Evolutionary conservation across 2,329 filamentous ascomycete genomes (phyloP).

Genomic region (Pseudopyricularia cyperi): DNA sequence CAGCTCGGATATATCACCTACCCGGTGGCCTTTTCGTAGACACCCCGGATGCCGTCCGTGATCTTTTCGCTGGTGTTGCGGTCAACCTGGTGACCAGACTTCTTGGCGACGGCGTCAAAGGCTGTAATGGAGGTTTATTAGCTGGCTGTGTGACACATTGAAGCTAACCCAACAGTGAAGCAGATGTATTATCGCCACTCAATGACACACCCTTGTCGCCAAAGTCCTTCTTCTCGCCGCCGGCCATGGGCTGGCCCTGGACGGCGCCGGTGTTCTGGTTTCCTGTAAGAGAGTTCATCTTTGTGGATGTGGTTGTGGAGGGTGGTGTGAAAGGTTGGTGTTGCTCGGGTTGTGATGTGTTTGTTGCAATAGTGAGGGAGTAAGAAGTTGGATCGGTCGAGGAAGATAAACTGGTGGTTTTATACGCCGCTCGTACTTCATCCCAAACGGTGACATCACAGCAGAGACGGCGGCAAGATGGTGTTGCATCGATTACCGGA

Average conservation of each 20-base stretch:
- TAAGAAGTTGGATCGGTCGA: too few relatives aligned
- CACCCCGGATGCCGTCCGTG: conserved; percentile 17
- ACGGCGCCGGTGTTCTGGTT: not conserved
- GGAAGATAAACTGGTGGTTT: too few relatives aligned
- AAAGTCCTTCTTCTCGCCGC: conserved; percentile 9
- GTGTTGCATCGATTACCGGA: too few relatives aligned
- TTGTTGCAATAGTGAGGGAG: not conserved
- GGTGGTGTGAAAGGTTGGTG: not conserved
- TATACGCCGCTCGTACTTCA: too few relatives aligned
- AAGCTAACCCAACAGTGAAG: too few relatives aligned
- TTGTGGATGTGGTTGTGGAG: not conserved
- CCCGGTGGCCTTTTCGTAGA: conserved; percentile 25
- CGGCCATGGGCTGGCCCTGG: not conserved
- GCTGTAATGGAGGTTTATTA: conserved; percentile 1
- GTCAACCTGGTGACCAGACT: conserved; percentile 11
- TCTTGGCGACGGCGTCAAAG: conserved; percentile 12
- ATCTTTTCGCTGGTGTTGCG: conserved; percentile 17
- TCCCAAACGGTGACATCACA: too few relatives aligned
- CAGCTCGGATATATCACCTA: conserved; percentile 7
- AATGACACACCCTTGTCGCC: conserved; percentile 11
- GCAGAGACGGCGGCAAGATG: too few relatives aligned
- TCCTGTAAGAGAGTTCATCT: not conserved
- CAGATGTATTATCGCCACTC: too few relatives aligned
- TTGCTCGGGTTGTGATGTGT: not conserved
- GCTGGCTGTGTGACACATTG: too few relatives aligned